Conservation (phyloP, 2,329 filamentous ascomycete genomes). For the Scytalidium lignicola region DNA sequence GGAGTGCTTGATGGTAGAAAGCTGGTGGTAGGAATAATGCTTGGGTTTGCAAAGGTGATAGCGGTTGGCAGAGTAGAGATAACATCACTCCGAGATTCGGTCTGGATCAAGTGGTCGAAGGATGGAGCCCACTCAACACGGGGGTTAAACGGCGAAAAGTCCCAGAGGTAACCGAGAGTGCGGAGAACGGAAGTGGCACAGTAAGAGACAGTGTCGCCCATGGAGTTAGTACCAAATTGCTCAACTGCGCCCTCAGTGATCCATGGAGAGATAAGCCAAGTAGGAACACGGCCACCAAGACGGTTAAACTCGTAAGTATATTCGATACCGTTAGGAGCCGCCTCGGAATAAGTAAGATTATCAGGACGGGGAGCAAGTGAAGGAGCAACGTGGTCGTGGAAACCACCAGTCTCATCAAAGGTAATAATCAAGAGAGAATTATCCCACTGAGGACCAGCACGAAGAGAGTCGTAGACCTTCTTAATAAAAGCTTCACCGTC, state of each 20-base stretch:
- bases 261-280: slow-evolving; percentile 39
- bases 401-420: slow-evolving; percentile 32
- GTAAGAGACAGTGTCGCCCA: slow-evolving; percentile 27
- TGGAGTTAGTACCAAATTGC: slow-evolving; percentile 24
- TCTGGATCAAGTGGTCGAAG: slow-evolving; percentile 5
- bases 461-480: slow-evolving; percentile 31
- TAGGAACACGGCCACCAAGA: slow-evolving; percentile 38
- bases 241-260: slow-evolving; percentile 34
- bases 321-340: slow-evolving; percentile 28
- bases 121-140: slow-evolving; percentile 7
- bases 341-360: slow-evolving; percentile 30
- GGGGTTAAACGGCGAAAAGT: slow-evolving; percentile 3
- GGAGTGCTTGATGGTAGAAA: no score
- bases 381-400: slow-evolving; percentile 31
- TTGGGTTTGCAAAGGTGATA: neutral
- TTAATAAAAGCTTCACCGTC: slow-evolving; percentile 32
- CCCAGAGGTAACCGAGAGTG: slow-evolving; percentile 38
- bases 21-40: slow-evolving; percentile 5
- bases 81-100: neutral
- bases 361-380: slow-evolving; percentile 29
- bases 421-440: slow-evolving; percentile 30
- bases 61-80: neutral
- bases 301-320: slow-evolving; percentile 36
- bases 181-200: slow-evolving; percentile 36
- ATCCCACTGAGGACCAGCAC: slow-evolving; percentile 31